Evolutionary conservation across 139 green algal genomes (phyloP), one percentile per base, ranked within the genome.

Genomic region (Coelastrella sp.): DNA sequence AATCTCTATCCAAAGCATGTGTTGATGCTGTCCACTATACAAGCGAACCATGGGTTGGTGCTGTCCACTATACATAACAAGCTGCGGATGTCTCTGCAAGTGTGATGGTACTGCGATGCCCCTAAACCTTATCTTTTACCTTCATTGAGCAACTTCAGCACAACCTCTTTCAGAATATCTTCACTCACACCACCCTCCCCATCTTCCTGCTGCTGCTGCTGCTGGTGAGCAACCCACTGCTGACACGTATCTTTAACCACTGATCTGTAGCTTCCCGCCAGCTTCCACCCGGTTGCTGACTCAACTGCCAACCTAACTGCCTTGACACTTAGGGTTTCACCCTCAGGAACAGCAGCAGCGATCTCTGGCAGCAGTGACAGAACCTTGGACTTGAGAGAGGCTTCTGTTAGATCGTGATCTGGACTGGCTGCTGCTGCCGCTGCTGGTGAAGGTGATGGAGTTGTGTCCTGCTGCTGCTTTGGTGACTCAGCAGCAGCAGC

Each of bases 251-350:
- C 64, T 32, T 87, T 87, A 4, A 87, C 23, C 13, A 61, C 23
- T 32, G 61, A 47, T 11, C 64, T 74, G 22, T 47, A 7, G 58
- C 14, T 7, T 10, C 23, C 81, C 7, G 81, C 54, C 81, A 87
- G 81, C 22, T 54, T 8, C 81, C 81, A 87, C 5, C 81, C 81
- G 7, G 81, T 87, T 7, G 81, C 32, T 64, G 61, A 54, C 23
- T 77, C 57, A 59, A 87, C 81, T 7, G 81, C 81, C 81, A 77
- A 17, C 61, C 81, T 68, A 7, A 77, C 64, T 5, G 81, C 61
- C 81, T 77, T 87, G 13, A 87, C 81, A 54, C 81, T 87, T 2
- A 87, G 61, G 7, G 59, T 65, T 11, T 74, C 79, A 73, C 79
- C 79, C 11, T 8, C 47, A 47, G 5, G 47, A n/a, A 58, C 54